Conservation (phyloP, 257 asterid species). For the Petrea volubilis region DNA sequence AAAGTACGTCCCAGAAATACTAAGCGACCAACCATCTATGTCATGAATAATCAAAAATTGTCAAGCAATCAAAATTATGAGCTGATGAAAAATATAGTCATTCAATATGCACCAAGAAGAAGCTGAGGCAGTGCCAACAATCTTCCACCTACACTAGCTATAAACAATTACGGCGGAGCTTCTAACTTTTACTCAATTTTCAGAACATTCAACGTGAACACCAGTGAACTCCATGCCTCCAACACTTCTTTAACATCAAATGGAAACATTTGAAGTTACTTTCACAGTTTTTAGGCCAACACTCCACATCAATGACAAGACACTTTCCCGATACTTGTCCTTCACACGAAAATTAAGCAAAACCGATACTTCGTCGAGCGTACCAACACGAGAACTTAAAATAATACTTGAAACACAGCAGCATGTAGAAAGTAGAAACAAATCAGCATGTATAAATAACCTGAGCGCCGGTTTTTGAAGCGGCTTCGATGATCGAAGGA, state of each 20-base stretch:
- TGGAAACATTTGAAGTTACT: not conserved
- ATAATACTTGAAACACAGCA: not conserved
- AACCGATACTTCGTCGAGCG: not conserved
- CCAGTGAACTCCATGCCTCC: not conserved
- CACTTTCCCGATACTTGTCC: not conserved
- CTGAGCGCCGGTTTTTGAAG: slow-evolving; percentile 80
- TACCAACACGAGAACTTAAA: not conserved
- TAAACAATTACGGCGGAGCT: not conserved
- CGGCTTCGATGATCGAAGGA: slow-evolving; percentile 73
- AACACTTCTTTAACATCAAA: not conserved
- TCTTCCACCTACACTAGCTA: not conserved
- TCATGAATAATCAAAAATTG: slow-evolving; percentile 6
- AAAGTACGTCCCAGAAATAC: slow-evolving; percentile 25
- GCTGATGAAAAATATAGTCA: not conserved
- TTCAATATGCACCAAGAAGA: slow-evolving; percentile 14
- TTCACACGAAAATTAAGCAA: slow-evolving; percentile 5
- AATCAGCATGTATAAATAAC: slow-evolving; percentile 41
- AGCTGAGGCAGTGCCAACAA: not conserved
- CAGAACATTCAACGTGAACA: not conserved
- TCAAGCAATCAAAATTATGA: not conserved
- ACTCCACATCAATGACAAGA: not conserved
- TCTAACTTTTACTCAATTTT: not conserved
- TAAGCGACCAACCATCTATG: slow-evolving; percentile 24
- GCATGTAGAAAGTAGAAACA: slow-evolving; percentile 10
- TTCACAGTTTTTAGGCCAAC: not conserved